Percentiles rank a stretch among this genome's conserved stretches.
phyloP scores from a whole-genome alignment of 2,329 filamentous ascomycete species.

The Claviceps pazoutovae region DNA sequence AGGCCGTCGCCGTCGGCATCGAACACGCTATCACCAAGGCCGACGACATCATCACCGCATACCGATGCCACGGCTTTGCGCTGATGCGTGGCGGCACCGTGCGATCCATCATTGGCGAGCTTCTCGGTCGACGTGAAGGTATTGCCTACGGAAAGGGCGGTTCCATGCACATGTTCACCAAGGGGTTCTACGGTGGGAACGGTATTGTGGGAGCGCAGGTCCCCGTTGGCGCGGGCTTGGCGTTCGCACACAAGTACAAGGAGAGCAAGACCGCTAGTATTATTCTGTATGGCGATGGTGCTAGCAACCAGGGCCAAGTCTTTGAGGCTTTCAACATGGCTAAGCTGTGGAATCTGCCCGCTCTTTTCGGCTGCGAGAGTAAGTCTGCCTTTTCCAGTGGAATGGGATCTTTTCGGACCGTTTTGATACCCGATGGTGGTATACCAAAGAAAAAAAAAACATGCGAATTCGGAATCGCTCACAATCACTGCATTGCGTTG shows the following conservation, averaged over 20 bases:
- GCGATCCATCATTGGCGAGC: conserved; percentile 87
- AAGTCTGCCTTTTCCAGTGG: conserved; percentile 26
- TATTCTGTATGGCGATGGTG: conserved; percentile 92
- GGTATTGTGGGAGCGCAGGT: conserved; percentile 98
- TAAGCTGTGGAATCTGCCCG: conserved; percentile 93
- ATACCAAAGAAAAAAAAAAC: too few relatives aligned
- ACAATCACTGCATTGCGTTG: too few relatives aligned
- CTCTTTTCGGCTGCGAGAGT: conserved; percentile 98
- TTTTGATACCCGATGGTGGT: too few relatives aligned
- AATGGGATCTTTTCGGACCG: too few relatives aligned
- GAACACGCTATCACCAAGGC: conserved; percentile 85
- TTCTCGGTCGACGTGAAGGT: conserved; percentile 87
- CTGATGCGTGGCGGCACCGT: conserved; percentile 88
- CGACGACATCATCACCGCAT: conserved; percentile 94
- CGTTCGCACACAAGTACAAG: conserved; percentile 93
- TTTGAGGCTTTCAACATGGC: conserved; percentile 99
- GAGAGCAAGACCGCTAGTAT: conserved; percentile 75
- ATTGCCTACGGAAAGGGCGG: conserved; percentile 98
- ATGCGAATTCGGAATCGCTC: too few relatives aligned
- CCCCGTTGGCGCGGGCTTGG: conserved; percentile 88
- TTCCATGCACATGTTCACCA: conserved; percentile 99
- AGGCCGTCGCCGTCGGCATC: conserved; percentile 93
- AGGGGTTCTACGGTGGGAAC: conserved; percentile 96
- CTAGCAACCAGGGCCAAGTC: conserved; percentile 97
- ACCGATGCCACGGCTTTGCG: conserved; percentile 97